These are phyloP conservation scores for Tubosaeta sp. DNA, from an alignment of 768 basidiomycete species.

Conservation along the genomic window DNA sequence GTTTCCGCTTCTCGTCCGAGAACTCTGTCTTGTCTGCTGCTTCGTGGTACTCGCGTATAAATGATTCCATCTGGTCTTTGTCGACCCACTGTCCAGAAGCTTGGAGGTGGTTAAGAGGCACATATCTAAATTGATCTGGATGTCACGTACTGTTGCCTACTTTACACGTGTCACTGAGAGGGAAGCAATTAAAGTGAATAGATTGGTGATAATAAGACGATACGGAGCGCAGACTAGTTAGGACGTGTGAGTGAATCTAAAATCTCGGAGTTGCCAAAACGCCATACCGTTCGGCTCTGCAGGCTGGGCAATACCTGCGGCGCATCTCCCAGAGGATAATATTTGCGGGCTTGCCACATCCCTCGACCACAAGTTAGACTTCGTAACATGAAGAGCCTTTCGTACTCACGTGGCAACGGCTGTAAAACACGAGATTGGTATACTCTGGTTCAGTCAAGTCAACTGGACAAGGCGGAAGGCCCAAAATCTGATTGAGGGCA, in stretches of 20 bases:
- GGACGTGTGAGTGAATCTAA: neutral
- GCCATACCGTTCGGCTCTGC: neutral
- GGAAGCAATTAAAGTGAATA: neutral
- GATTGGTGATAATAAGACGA: neutral
- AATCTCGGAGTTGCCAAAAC: neutral
- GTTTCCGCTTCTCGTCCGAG: neutral
- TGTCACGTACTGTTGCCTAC: neutral
- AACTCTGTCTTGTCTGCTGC: constrained; percentile 2
- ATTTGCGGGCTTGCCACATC: constrained; percentile 2
- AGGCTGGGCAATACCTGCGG: constrained; percentile 11
- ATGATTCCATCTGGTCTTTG: constrained; percentile 3
- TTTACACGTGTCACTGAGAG: neutral
- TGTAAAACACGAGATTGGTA: constrained; percentile 37
- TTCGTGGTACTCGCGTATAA: constrained; percentile 6
- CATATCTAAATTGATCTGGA: neutral
- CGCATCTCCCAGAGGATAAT: constrained; percentile 3
- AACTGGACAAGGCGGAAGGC: constrained; percentile 39
- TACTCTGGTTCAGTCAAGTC: constrained; percentile 45
- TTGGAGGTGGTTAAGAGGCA: neutral
- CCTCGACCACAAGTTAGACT: neutral
- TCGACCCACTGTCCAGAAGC: constrained; percentile 1
- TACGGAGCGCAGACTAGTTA: neutral
- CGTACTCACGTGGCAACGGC: constrained; percentile 20
- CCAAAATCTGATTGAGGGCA: constrained; percentile 29
- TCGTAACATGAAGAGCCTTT: neutral